Conservation (phyloP, 768 basidiomycete genomes). For the Kockovaella imperatae region DNA sequence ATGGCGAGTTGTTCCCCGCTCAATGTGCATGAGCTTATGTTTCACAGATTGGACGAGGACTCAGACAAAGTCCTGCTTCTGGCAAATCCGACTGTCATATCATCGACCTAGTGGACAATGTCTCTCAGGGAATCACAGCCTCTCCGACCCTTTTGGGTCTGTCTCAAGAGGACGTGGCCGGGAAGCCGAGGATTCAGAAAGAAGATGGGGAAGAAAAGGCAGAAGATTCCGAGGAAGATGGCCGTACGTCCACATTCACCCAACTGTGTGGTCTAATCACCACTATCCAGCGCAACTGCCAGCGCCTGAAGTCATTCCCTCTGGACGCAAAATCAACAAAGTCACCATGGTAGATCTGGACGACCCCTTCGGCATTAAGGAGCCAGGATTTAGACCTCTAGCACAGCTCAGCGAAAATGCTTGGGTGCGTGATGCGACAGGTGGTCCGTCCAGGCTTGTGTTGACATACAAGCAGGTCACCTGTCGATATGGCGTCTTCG, state of each 20-base stretch:
- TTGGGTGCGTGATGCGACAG: conserved; percentile 27
- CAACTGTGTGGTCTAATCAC: too few relatives aligned
- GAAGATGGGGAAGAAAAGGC: background rate
- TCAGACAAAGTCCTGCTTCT: conserved; percentile 71
- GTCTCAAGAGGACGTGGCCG: conserved; percentile 55
- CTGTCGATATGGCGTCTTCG: conserved; percentile 62
- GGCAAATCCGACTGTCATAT: conserved; percentile 78
- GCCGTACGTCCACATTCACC: background rate
- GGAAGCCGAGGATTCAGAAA: conserved; percentile 44
- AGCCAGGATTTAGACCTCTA: background rate
- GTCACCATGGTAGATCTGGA: conserved; percentile 43
- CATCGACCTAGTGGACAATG: conserved; percentile 82
- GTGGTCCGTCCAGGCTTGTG: background rate
- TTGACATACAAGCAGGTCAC: conserved; percentile 63
- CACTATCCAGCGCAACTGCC: conserved; percentile 40
- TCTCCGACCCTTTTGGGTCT: conserved; percentile 79
- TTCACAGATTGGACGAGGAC: conserved; percentile 76
- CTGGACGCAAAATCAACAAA: too few relatives aligned
- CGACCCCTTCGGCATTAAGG: conserved; percentile 27
- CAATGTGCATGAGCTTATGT: background rate
- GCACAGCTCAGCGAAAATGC: conserved; percentile 19
- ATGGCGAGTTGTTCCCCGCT: conserved; percentile 55
- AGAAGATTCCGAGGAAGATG: background rate
- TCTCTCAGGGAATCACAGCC: conserved; percentile 61
- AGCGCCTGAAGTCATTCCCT: conserved; percentile 50